Evolutionary conservation across 1,284 basidiomycete species (phyloP), one percentile per base, ranked within the genome.

Genomic region (Mixia osmundae): DNA sequence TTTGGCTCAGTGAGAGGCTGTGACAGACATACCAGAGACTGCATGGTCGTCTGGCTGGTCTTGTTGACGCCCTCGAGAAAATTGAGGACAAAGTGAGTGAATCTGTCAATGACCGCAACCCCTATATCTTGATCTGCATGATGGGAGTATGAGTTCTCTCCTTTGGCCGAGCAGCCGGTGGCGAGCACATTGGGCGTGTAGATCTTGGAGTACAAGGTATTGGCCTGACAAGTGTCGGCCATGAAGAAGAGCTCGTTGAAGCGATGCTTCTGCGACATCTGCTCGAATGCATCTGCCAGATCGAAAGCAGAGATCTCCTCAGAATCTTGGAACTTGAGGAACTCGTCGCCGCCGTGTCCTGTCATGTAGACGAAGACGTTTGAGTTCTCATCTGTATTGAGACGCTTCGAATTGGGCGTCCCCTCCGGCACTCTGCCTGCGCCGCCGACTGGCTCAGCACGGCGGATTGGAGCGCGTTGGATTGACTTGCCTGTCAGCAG

Each of bases 361-460:
- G 91, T 91, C 77, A 97, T 79, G 58, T 91, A 97, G 18, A 97
- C 69, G 53, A 97, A 91, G 39, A 99, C 67, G 52, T 97, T 97
- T 5, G 78, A 85, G n/a, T 72, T 64, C 37, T 82, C 73, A 49
- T 97, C 85, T 1, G 76, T 76, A 20, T 94, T 63, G 1, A 99
- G 66, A 8, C 89, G 72, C 54, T 97, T 97, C 0, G 76, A 80
- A 3, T 79, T 71, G 1, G 91, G 87, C 1, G 85, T 69, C 12
- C 60, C 56, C 34, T 68, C 74, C 50, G 47, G 42, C 2, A 71
- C 69, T 34, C 83, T 68, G 12, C 72, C 76, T 76, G 39, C 25
- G 28, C 9, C 12, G 5, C 12, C 9, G 8, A 30, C 35, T 27
- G 36, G 30, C 26, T 9, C 8, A 22, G 23, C 16, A 22, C 23